phyloP scores from a whole-genome alignment of 257 asterid species.

The Cordia subcordata region DNA sequence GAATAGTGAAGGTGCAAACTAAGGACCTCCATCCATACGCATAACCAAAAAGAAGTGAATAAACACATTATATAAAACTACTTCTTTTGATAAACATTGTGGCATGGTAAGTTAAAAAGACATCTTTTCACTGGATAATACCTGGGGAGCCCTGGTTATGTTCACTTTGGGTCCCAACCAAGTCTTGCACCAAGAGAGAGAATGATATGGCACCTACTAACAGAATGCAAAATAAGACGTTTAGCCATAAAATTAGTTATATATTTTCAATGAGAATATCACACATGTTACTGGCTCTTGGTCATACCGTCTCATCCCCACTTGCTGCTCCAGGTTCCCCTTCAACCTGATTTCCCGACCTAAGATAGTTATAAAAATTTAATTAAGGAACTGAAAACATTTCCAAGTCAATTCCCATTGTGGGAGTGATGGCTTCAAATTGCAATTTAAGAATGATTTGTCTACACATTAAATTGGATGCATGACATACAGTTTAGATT shows the following conservation, averaged over 20 bases:
- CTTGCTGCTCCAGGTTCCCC: slow-evolving; percentile 86
- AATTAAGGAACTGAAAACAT: slow-evolving; percentile 10
- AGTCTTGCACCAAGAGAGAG: slow-evolving; percentile 99
- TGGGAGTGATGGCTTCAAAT: neutral
- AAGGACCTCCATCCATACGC: neutral
- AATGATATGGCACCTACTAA: slow-evolving; percentile 80
- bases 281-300: slow-evolving; percentile 9
- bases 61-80: no score
- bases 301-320: slow-evolving; percentile 96
- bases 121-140: slow-evolving; percentile 9
- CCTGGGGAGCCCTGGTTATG: slow-evolving; percentile 99
- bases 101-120: neutral
- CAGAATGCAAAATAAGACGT: neutral
- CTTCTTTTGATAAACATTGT: no score
- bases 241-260: neutral
- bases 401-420: neutral
- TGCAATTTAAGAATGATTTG: neutral
- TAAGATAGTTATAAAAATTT: slow-evolving; percentile 26
- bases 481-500: neutral
- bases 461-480: neutral
- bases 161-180: slow-evolving; percentile 93
- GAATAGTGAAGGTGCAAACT: neutral
- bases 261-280: neutral
- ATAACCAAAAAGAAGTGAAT: neutral
- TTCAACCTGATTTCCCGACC: slow-evolving; percentile 94